Base-by-base conservation (phyloP, 768 basidiomycete species). In the Phlegmacium glaucopus region DNA sequence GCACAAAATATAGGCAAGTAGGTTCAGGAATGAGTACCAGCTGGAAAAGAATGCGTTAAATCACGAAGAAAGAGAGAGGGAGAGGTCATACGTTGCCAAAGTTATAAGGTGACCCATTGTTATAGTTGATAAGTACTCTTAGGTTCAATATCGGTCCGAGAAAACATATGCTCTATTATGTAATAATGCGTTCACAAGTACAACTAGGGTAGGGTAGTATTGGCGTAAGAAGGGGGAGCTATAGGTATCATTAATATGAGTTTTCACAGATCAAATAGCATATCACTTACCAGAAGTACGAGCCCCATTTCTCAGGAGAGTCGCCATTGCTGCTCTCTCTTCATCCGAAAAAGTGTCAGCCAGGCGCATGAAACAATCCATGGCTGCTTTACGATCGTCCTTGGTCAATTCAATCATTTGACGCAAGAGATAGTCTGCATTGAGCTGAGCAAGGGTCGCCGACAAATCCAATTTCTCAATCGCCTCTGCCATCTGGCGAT, bases 31-130 rank as follows among this genome's bases (percentile, higher is more conserved):
- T 26, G 49, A 53, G 22, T 53, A 72, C 71, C 72, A 74, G 42
- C 64, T 68, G 44, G 30, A 44, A 11, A 64, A 42, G 32, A 57
- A 59, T 36, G 16, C 13, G 17, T 25, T 51, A 34, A 22, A 36
- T 22, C 9, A n/a, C 46, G 29, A 16, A 9, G 32, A 39, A 17
- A n/a, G 42, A 42, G 37, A 38, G 40, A 53, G 12, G 10, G 27
- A 17, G 18, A 26, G 4, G 18, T 26, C 83, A 63, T 65, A 93
- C 90, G 90, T 92, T 66, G 91, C 91, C 48, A 94, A 70, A 27
- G 91, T 94, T 47, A 93, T 89, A 28, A 91, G 72, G 59, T 93
- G 90, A 1, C 89, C 89, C 88, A 91, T 90, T 11, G 35, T 35
- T 16, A 22, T 22, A 22, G 22, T 22, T 22, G 5, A 22, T 3